These are phyloP conservation scores for Jimgerdemannia lactiflua DNA, from an alignment of 192 early-diverging fungal species.

Conservation along the genomic window DNA sequence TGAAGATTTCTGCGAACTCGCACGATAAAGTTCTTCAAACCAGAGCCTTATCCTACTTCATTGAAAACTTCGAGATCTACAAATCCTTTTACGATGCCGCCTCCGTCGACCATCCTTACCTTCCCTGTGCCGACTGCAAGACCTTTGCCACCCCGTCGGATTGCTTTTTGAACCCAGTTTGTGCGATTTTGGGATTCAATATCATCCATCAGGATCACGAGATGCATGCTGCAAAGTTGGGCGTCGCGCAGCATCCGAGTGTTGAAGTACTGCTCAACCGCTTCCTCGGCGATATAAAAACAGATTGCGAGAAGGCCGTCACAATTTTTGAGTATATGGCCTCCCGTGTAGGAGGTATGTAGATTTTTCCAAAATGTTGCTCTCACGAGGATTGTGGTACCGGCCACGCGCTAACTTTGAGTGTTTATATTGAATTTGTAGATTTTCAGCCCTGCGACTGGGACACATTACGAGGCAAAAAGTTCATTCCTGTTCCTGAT, in stretches of 20 bases:
- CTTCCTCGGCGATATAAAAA: constrained; percentile 30
- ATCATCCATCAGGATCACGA: constrained; percentile 55
- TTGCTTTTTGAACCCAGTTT: constrained; percentile 60
- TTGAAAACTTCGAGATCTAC: constrained; percentile 58
- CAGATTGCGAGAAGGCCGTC: constrained; percentile 37
- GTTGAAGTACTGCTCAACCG: constrained; percentile 32
- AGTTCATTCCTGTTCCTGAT: no score
- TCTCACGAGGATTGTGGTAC: no score
- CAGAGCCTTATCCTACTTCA: constrained; percentile 63
- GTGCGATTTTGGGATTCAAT: constrained; percentile 63
- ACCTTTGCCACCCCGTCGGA: constrained; percentile 52
- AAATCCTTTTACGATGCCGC: constrained; percentile 56
- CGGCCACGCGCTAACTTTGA: no score
- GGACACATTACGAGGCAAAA: no score
- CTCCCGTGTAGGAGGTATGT: no score
- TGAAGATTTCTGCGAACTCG: constrained; percentile 34
- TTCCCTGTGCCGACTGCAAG: constrained; percentile 48
- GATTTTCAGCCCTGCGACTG: no score
- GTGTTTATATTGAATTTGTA: no score
- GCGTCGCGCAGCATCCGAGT: constrained; percentile 58
- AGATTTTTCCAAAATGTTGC: no score
- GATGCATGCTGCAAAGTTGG: constrained; percentile 56
- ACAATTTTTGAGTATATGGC: constrained; percentile 67
- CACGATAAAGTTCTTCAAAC: constrained; percentile 26
- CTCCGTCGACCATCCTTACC: constrained; percentile 48